Base-by-base conservation (phyloP, 305 asterid species). In the Fraxinus angustifolia region DNA sequence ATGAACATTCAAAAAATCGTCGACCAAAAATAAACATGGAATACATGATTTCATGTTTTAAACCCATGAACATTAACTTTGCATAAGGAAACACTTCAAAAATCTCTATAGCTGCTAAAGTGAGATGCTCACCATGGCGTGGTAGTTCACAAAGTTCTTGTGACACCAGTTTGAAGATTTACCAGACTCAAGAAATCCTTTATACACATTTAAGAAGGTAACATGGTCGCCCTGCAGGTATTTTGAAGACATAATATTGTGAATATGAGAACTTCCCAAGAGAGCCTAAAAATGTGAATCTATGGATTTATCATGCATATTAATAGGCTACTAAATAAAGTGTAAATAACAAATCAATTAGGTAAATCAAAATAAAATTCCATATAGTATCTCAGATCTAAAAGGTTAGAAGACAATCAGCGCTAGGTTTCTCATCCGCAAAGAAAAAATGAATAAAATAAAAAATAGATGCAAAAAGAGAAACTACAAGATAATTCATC, bases 101-200 rank as follows among this genome's bases (percentile, higher is more conserved):
- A 28, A 28, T 38, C 80, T 56, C 6, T 58, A 73, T 26, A 76
- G 73, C 82, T 70, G 65, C 35, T 36, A 28, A 80, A 71, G 73
- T 75, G 19, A 74, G 79, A 79, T 74, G 78, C 89, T 80, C 76
- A 93, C 99, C 99, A 96, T 94, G 71, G 98, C 97, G 65, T 96
- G 97, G 86, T 92, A 96, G 87, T 96, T 96, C 82, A 96, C 65
- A 87, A 89, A 93, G 86, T 96, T 96, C 91, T 91, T 94, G 86
- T 93, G 97, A 84, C 99, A 96, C 99, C 99, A 96, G 79, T 89
- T 93, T 23, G 98, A 87, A 82, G 99, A 94, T 94, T 87, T 94
- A 71, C 92, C 89, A 38, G 98, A 94, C 84, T 83, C 88, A 12
- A 88, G 79, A 90, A 91, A 96, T 79, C 98, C 99, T 90, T 90